Evolutionary conservation across 306 rosid genomes (phyloP).

Genomic region (Luffa acutangula): DNA sequence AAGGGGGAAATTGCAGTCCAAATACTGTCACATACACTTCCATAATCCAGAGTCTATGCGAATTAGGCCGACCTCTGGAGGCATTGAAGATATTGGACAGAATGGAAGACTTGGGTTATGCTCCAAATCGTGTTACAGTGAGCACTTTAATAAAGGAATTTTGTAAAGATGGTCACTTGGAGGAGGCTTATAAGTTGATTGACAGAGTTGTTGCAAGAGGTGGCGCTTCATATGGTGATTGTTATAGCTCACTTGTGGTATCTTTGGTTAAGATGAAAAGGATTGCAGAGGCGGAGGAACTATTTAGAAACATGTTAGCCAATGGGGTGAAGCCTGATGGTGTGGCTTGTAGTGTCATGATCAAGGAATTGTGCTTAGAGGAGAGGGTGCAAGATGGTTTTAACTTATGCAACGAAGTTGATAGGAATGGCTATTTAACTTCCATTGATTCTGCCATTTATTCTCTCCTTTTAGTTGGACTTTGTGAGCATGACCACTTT

Average conservation of each 20-base stretch:
- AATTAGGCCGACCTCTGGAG: constrained; percentile 39
- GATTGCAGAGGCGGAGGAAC: constrained; percentile 52
- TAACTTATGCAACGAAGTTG: constrained; percentile 50
- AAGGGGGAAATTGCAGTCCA: constrained; percentile 41
- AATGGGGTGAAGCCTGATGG: constrained; percentile 42
- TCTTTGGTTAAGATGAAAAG: constrained; percentile 35
- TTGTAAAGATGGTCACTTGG: constrained; percentile 30
- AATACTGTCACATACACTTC: constrained; percentile 69
- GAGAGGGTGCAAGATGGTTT: constrained; percentile 47
- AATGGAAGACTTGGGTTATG: constrained; percentile 56
- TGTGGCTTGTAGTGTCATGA: constrained; percentile 48
- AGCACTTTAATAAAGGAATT: constrained; percentile 40
- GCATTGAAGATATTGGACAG: constrained; percentile 51
- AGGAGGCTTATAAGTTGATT: constrained; percentile 51
- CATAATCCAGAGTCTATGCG: constrained; percentile 56
- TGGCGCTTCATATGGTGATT: constrained; percentile 47
- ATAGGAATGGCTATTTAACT: constrained; percentile 30
- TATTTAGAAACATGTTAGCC: constrained; percentile 53
- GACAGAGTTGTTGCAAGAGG: constrained; percentile 38
- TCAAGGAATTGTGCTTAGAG: constrained; percentile 45
- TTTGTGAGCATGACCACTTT: constrained; percentile 34
- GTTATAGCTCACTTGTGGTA: constrained; percentile 57
- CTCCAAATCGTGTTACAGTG: constrained; percentile 56
- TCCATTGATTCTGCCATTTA: constrained; percentile 56
- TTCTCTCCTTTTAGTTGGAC: constrained; percentile 50